Base-by-base conservation (phyloP, 768 basidiomycete species). In the Panus rudis region DNA sequence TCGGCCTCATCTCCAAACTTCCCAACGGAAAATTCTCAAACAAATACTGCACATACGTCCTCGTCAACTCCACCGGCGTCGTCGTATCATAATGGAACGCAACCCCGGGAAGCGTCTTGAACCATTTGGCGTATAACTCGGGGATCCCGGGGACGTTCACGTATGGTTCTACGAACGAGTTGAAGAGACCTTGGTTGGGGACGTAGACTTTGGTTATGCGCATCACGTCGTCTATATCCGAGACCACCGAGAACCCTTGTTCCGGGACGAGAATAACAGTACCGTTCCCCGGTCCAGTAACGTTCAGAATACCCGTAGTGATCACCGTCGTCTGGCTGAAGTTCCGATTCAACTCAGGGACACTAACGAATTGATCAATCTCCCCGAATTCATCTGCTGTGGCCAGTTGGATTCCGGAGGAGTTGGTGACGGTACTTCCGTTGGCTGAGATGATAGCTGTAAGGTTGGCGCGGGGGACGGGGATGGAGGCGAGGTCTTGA, bases 61-160 rank as follows among this genome's bases (percentile, higher is more conserved):
- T 49, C 16, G 63, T 59, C 37, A 62, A 45, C 43, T 59, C 56
- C 31, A 63, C 59, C 16, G 63, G 61, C 23, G 59, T 60, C 26
- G 63, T 64, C 4, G 61, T 64, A 30, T 63, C 57, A 48, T 64
- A 64, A 50, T 64, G 63, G 55, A 64, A 64, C 20, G 63, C 56
- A 13, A 48, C 51, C 20, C 50, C 39, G 17, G 57, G 55, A 7
- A 58, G 49, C 13, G 45, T 40, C 35, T 50, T 46, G 27, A 45
- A 44, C 60, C 61, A 62, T 38, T 57, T 45, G 30, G 53, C 50
- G 49, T 52, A 59, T 7, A 63, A 52, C 21, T 56, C 56, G 14
- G 60, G 56, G 46, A 64, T 56, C 22, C 58, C 54, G 28, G 54
- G 52, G 38, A 63, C 55, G 37, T 56, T 55, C 4, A 52, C 54